Conservation (phyloP, 495 filamentous ascomycete species). For the Penicillium salamii region DNA sequence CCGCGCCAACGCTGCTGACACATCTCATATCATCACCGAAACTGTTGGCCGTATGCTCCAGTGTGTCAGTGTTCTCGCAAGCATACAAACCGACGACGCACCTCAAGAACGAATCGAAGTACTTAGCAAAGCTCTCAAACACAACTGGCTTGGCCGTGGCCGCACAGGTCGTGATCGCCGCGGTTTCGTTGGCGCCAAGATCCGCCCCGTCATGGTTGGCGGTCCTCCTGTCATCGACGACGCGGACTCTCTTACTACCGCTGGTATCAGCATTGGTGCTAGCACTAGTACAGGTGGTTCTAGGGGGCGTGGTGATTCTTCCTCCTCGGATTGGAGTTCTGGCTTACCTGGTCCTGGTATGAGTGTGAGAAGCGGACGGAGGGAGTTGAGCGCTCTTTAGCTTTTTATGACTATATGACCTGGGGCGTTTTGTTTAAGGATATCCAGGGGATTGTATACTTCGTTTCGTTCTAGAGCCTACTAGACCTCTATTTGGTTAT, state of each 20-base stretch:
- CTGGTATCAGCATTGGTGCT: slow-evolving; percentile 25
- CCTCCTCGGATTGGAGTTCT: slow-evolving; percentile 29
- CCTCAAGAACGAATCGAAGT: slow-evolving; percentile 77
- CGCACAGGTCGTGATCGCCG: slow-evolving; percentile 84
- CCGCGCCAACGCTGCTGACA: slow-evolving; percentile 48
- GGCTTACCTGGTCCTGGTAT: slow-evolving; percentile 11
- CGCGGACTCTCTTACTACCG: slow-evolving; percentile 24
- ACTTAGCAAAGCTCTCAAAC: slow-evolving; percentile 79
- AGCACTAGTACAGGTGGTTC: slow-evolving; percentile 25
- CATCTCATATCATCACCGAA: slow-evolving; percentile 81
- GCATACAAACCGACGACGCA: slow-evolving; percentile 69
- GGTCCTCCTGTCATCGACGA: slow-evolving; percentile 22
- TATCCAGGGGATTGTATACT: neutral
- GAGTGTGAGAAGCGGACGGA: slow-evolving; percentile 24
- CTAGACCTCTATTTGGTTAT: too few relatives aligned
- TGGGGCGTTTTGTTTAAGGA: slow-evolving; percentile 6
- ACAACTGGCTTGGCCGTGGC: slow-evolving; percentile 93
- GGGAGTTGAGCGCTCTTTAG: slow-evolving; percentile 36
- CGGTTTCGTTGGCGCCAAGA: slow-evolving; percentile 77
- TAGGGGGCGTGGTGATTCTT: slow-evolving; percentile 21
- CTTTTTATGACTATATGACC: slow-evolving; percentile 12
- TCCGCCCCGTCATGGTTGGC: slow-evolving; percentile 38
- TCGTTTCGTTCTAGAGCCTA: too few relatives aligned
- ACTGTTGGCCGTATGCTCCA: slow-evolving; percentile 95
- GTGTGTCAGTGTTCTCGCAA: slow-evolving; percentile 86